Evolutionary conservation across 352 stramenopile genomes (phyloP), one percentile per base, ranked within the genome.

Genomic region (Pythium apleroticum): DNA sequence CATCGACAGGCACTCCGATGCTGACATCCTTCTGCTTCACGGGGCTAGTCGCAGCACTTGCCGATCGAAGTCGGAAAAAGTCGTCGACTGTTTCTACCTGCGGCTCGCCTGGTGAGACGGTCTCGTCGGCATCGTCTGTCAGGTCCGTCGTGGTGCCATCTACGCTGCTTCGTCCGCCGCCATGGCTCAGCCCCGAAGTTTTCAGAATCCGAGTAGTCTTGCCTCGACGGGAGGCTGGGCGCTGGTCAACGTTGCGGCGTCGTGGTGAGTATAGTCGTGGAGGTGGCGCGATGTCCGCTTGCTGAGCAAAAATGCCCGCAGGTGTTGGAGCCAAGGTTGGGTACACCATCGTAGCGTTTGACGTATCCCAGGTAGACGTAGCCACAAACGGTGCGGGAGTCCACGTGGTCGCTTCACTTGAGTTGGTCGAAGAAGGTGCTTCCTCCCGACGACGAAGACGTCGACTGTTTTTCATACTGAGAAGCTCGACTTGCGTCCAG

Each of bases 381-480:
- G 24, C 6, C 22, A 39, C 35, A 19, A 55, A 45, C 15, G n/a
- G 22, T 24, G 52, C 52, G 27, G 41, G 37, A 9, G 12, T 46
- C 53, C 37, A 57, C 30, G 10, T n/a, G 11, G 11, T 27, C 0
- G 33, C 2, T 17, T n/a, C 19, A 22, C 30, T 15, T 52, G 19
- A 17, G 33, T 37, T 45, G 17, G 17, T 11, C 11, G 28, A 39
- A 17, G 7, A 17, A 27, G 49, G n/a, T 33, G 35, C 17, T n/a
- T 59, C 43, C 6, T 50, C 43, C 27, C 20, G 52, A 31, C 39
- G 63, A 52, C 68, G 74, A 8, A 93, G 45, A 53, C 78, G 78
- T 3, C 87, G 82, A 14, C 79, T 71, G 31, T 76, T 74, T 57
- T 84, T 81, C 88, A 96, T 95, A 37, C 80, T 95, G 24, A 72